Base-by-base conservation (phyloP, 106 monocot species). In the Apostasia ramifera region DNA sequence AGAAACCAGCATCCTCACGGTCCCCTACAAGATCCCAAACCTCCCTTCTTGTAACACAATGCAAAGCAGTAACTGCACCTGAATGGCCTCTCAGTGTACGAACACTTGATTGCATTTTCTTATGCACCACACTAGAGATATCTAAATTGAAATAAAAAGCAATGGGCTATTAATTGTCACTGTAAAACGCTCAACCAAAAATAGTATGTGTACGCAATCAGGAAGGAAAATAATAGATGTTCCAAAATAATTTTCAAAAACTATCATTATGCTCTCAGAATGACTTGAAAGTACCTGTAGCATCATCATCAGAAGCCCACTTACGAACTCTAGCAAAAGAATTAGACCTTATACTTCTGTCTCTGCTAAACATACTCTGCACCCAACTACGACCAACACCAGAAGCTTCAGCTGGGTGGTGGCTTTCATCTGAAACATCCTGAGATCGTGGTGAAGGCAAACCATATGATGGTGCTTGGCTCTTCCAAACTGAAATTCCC, bases 1-100 rank as follows among this genome's bases (percentile, higher is more conserved):
- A 98, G 81, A 93, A 80, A 11, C 98, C 98, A 62, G 98, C 98
- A 85, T 98, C 98, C 64, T 98, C 98, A 81, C 93, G 98, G 64
- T 98, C 98, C 73, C 98, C 98, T 81, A 92, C 83, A 75, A 97
- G 97, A 64, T 97, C 97, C 97, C 97, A 97, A n/a, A 97, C 97
- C 77, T 97, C 97, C 63, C 85, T 97, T 84, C 83, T 84, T 72
- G 97, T 83, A 60, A 97, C 93, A 81, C 98, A 98, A 66, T 98
- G 98, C 63, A 98, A 76, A 78, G 98, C 93, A 70, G 98, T 93
- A 66, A 98, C 51, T 59, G 98, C 83, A 73, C 98, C 93, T 12
- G 87, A 55, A 80, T 98, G 98, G 39, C 90, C 93, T 73, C 82
- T 98, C 9, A 98, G 83, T 47, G 69, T 82, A 46, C 98, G 86